Evolutionary conservation across 1,284 basidiomycete species (phyloP), one percentile per base, ranked within the genome.

Genomic region (Austroboletus olivaceoglutinosus): DNA sequence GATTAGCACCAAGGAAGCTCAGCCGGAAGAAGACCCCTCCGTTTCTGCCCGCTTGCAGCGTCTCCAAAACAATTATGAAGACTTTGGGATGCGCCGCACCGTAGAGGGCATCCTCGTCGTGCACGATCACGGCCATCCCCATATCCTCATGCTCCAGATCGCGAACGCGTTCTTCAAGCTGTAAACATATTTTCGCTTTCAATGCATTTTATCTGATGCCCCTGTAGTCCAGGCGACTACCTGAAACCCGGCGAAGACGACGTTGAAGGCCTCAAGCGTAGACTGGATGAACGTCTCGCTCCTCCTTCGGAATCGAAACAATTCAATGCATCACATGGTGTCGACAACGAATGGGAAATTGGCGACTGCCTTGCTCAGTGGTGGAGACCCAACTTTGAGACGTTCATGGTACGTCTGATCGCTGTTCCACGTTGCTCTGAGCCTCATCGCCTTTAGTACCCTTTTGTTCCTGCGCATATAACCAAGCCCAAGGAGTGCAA

Each of bases 151-250:
- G 85, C 81, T 98, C 15, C 96, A 98, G 70, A 97, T 99, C 64
- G 96, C 94, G 30, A 98, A 98, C 68, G 93, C 94, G 18, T 99
- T 98, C 73, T 98, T 98, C 81, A 98, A 98, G 71, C 82, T 98
- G 93, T 93, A 63, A 65, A 90, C 42, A 47, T 13, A 37, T 18
- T 46, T 41, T 43, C 4, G 11, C 21, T 23, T 11, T 50, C 25
- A 13, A 12, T 42, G 25, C 40, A 5, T 46, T 45, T 43, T 8
- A 27, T 21, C 15, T 48, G 29, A 51, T 5, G 6, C 10, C 2
- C 19, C 23, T n/a, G 18, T 60, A 96, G 94, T 10, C 96, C 96
- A 2, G 96, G 96, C n/a, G 94, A 98, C 71, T 98, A 98, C 71
- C 83, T 98, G 48, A 93, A 94, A 65, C 95, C 95, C 2, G 91